Evolutionary conservation across 2,329 filamentous ascomycete genomes (phyloP), one percentile per base, ranked within the genome.

Genomic region (Alternaria triticina): DNA sequence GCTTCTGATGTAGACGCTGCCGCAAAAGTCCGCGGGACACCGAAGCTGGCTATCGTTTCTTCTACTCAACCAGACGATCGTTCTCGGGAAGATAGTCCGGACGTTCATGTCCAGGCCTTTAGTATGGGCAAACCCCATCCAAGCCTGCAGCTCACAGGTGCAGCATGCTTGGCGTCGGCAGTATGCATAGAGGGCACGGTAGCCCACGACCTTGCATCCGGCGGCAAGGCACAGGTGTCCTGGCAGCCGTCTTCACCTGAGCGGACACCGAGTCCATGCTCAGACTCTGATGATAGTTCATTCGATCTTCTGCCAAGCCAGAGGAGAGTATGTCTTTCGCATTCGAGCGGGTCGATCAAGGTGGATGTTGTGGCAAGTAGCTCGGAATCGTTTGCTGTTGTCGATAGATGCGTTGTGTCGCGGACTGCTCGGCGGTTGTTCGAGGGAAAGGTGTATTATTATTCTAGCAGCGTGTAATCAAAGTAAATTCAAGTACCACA

Each of bases 11-110:
- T 77, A 1, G 79, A 79, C 6, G 68, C 69, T 20, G 76, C 75
- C 11, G 70, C 64, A 1, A 81, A 80, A 3, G 84, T 84, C 7
- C 82, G 84, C 0, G 83, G 84, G 0, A 88, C 86, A 6, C 89
- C 89, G 2, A 90, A 91, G 74, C 86, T 91, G 28, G 85, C 84
- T 10, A 77, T 89, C 15, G 81, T 88, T 3, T 83, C 83, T 0
- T 59, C 74, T 25, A 45, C 66, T 23, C 27, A 43, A n/a, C 8
- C 55, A 54, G 40, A 54, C 7, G 36, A 40, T 8, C 5, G 6
- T 33, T 6, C 6, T 8, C 33, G 2, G 17, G 40, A 17, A 17
- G 54, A 57, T 57, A 46, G 22, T 66, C 33, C 59, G 27, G 66
- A 71, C 12, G 54, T 77, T 12, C 61, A 68, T 33, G 70, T 73